Base-by-base conservation (phyloP, 2,329 filamentous ascomycete genomes). In the Mariannaea elegans region DNA sequence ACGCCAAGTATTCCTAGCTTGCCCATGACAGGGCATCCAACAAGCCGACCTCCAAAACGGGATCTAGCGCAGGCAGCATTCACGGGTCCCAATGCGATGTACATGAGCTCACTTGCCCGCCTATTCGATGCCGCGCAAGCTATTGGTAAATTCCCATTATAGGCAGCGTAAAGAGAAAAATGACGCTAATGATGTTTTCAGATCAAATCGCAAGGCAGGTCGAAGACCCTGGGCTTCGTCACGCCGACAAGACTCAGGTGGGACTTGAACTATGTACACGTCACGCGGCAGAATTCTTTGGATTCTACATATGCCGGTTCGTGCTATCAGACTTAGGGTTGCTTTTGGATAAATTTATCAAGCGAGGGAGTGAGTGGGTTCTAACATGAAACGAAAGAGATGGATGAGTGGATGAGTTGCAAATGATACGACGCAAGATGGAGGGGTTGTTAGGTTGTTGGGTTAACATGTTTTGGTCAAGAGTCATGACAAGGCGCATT, bases 191-290 rank as follows among this genome's bases (percentile, higher is more conserved):
- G 24, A 23, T 19, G 4, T 21, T 1, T 54, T 36, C 69, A 97
- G 93, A 97, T 82, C 92, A 96, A 87, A 94, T 98, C 75, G 93
- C 94, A 52, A 91, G 94, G 66, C 94, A 97, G 81, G 93, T 97
- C 45, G 94, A 97, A 74, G 94, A 98, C 73, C 94, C 94, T 6
- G 94, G 94, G 9, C 85, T 98, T 54, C 91, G 92, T 68, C 92
- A 95, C 77, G 93, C 93, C 16, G 94, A 94, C 68, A 93, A 93
- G 71, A 98, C 95, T 8, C 94, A 97, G 73, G 94, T 99, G 52
- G 95, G 95, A 9, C 86, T 99, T 31, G 95, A 99, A 78, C 85
- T 99, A 38, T 95, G 93, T 74, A 93, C 93, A 32, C 87, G 94
- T 38, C 94, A 97, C 75, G 95, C 94, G 7, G 92, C 94, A 31